Base-by-base conservation (phyloP, 805 yeast species). In the Saturnispora ahearnii region DNA sequence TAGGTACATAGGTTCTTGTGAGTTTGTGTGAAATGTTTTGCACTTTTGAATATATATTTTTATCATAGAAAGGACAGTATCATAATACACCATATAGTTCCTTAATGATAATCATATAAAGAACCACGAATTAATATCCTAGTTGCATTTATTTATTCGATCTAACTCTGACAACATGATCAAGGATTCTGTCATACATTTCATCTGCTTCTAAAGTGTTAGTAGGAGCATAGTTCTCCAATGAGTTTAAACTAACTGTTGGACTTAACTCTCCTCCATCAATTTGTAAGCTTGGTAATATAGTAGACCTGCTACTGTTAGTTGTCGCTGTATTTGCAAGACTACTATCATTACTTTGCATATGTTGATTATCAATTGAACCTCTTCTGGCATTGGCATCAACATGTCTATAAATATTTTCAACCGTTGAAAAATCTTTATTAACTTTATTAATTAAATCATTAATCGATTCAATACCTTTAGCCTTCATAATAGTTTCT, bases 141-240 rank as follows among this genome's bases (percentile, higher is more conserved):
- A 36, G 10, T 22, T 36, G 5, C 18, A 4, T 15, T 47, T 28
- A 52, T 41, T 48, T 71, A 55, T 77, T 80, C 2, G 82, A 78
- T 55, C 87, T 70, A 12, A 79, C 86, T 45, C 79, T 70, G 28
- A 82, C 79, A 30, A 84, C 80, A 57, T 82, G 82, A 57, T 83
- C 82, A 59, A 84, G 69, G 44, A 84, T 65, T 60, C 81, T 82
- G 54, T 84, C 91, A 58, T 84, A 84, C 4, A 79, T 84, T 59
- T 81, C 85, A 61, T 81, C 84, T n/a, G 84, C 86, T 7, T 32
- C 46, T 5, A 32, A 12, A 13, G 51, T 45, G 4, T 74, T 78
- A 12, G 41, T 48, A 6, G 40, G 34, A n/a, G 50, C 41, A 30
- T 41, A 46, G 1, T 71, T 69, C 18, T 40, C 52, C 5, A 37